These are phyloP conservation scores for Ophiostoma ulmi DNA, from an alignment of 2,329 filamentous ascomycete genomes.

Conservation along the genomic window DNA sequence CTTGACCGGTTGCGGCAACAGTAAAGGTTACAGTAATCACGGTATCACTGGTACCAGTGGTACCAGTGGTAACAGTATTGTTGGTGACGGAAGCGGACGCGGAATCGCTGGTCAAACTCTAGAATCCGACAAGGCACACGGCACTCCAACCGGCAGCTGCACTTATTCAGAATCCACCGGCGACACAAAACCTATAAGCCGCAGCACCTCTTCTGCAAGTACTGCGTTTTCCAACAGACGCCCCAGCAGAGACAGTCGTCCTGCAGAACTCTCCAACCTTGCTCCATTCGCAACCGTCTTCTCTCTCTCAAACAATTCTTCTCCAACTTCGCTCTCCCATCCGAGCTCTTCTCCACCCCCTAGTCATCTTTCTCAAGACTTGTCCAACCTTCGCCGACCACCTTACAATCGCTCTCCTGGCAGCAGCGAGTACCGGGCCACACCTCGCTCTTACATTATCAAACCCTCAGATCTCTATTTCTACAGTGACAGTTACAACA, in stretches of 20 bases:
- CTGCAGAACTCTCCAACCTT: background rate
- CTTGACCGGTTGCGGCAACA: background rate
- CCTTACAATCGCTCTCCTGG: background rate
- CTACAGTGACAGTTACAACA: background rate
- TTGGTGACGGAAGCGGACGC: background rate
- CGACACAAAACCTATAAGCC: background rate
- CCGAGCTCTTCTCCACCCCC: background rate
- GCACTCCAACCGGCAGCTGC: background rate
- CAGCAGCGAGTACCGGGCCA: slow-evolving; percentile 5
- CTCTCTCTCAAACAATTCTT: background rate
- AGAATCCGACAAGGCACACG: background rate
- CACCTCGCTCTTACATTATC: slow-evolving; percentile 15
- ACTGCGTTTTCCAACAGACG: background rate
- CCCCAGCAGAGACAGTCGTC: background rate
- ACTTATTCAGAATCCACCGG: background rate
- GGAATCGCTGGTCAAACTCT: background rate
- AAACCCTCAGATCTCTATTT: background rate
- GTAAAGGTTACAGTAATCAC: background rate
- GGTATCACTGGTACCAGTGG: too few relatives aligned
- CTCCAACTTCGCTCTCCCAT: background rate
- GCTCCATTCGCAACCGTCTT: slow-evolving; percentile 1
- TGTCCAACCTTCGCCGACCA: background rate
- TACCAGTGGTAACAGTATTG: background rate
- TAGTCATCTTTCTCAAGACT: background rate
- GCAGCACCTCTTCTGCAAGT: background rate